Conservation (phyloP, 2,329 filamentous ascomycete species). For the Pseudodiploospora longispora region DNA sequence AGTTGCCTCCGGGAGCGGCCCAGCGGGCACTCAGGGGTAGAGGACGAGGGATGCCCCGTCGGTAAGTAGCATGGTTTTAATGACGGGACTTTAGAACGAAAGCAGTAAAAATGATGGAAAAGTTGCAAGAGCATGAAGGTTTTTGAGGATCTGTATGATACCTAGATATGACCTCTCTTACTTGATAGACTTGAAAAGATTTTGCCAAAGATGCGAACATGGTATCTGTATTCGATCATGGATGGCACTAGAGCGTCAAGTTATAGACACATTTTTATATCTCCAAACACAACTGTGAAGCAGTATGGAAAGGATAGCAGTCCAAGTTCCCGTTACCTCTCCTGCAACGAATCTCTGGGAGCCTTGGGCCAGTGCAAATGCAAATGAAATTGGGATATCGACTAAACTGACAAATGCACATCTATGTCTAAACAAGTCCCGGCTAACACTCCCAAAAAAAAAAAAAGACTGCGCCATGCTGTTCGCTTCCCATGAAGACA, state of each 20-base stretch:
- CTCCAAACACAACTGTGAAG: too few species aligned
- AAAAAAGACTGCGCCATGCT: not conserved
- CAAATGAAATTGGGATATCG: too few species aligned
- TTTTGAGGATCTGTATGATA: conserved; percentile 30
- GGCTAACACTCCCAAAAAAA: not conserved
- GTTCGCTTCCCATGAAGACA: not conserved
- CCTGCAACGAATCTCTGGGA: too few species aligned
- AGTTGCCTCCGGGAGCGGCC: conserved; percentile 71
- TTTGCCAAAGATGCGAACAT: not conserved
- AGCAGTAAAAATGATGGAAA: conserved; percentile 4
- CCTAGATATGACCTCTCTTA: conserved; percentile 19
- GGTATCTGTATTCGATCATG: too few species aligned
- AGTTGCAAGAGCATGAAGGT: conserved; percentile 10
- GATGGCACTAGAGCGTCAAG: too few species aligned
- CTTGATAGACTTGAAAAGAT: conserved; percentile 6
- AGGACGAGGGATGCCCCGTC: conserved; percentile 82
- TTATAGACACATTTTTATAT: too few species aligned
- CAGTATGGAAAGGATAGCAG: too few species aligned
- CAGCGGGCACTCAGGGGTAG: conserved; percentile 79
- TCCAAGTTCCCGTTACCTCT: too few species aligned
- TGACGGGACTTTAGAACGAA: not conserved
- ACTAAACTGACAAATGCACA: too few species aligned
- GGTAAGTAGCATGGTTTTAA: conserved; percentile 36
- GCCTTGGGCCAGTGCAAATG: too few species aligned
- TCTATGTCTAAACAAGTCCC: too few species aligned